Evolutionary conservation across 208 protist species (phyloP).

Genomic region (Perkinsela sp.): DNA sequence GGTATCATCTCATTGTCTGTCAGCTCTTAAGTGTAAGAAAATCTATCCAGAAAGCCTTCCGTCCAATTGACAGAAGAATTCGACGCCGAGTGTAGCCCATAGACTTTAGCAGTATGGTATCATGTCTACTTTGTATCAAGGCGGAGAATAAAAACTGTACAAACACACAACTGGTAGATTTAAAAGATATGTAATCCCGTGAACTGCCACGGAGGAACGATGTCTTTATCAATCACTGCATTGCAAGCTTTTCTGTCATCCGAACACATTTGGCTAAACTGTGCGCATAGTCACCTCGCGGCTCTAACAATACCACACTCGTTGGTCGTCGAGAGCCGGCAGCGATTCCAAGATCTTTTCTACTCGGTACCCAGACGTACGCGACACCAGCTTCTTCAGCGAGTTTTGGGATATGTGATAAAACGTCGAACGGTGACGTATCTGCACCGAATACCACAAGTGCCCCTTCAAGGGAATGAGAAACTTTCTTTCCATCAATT

Average conservation of each 20-base stretch:
- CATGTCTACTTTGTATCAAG: no score
- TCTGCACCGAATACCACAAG: constrained; percentile 64
- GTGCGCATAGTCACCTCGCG: constrained; percentile 25
- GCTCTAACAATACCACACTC: constrained; percentile 63
- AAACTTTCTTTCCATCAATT: constrained; percentile 49
- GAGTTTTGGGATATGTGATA: constrained; percentile 70
- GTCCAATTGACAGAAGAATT: no score
- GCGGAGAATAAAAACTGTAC: no score
- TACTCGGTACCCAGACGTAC: constrained; percentile 70
- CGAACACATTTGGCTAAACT: constrained; percentile 60
- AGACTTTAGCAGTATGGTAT: no score
- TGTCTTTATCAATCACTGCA: no score
- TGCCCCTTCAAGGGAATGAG: constrained; percentile 6
- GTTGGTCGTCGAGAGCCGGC: constrained; percentile 72
- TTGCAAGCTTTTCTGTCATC: constrained; percentile 61
- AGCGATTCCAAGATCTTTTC: constrained; percentile 59
- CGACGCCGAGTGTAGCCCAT: no score
- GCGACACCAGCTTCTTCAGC: constrained; percentile 65
- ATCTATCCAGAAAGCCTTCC: no score
- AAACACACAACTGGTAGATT: no score
- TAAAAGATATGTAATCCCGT: no score
- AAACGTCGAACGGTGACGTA: constrained; percentile 64
- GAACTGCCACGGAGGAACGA: no score
- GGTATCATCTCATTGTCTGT: no score
- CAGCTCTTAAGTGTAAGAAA: no score